phyloP scores from a whole-genome alignment of 163 green algal species.

The Coccomyxa subellipsoidea region DNA sequence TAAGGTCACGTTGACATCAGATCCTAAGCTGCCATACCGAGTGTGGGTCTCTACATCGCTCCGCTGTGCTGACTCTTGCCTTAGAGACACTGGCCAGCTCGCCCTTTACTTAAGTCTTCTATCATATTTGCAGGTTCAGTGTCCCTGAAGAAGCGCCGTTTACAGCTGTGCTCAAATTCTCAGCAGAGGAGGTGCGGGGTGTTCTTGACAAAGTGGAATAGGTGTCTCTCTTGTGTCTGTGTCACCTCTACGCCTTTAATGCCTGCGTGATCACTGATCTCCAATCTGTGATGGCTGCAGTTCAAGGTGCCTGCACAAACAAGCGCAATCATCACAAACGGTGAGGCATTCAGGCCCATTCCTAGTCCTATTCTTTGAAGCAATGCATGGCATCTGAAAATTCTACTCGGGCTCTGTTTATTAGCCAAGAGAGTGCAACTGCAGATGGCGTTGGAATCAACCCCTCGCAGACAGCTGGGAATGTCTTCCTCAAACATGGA shows the following conservation, averaged over 20 bases:
- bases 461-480: slow-evolving; percentile 88
- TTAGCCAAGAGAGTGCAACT: no score
- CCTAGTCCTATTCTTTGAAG: background rate
- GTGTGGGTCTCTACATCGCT: slow-evolving; percentile 58
- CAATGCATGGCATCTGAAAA: no score
- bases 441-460: slow-evolving; percentile 97
- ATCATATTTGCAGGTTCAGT: slow-evolving; percentile 71
- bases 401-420: no score
- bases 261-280: background rate
- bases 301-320: slow-evolving; percentile 91
- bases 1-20: slow-evolving; percentile 92
- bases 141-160: slow-evolving; percentile 93
- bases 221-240: slow-evolving; percentile 7
- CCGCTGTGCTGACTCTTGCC: background rate
- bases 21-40: slow-evolving; percentile 94
- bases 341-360: slow-evolving; percentile 53
- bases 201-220: background rate
- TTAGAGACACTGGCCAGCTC: no score
- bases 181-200: slow-evolving; percentile 84
- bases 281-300: slow-evolving; percentile 45
- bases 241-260: background rate
- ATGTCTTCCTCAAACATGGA: slow-evolving; percentile 97
- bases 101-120: no score
- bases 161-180: slow-evolving; percentile 95
- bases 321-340: slow-evolving; percentile 95